Evolutionary conservation across 2,329 filamentous ascomycete species (phyloP).

Genomic region (Fusarium foetens): DNA sequence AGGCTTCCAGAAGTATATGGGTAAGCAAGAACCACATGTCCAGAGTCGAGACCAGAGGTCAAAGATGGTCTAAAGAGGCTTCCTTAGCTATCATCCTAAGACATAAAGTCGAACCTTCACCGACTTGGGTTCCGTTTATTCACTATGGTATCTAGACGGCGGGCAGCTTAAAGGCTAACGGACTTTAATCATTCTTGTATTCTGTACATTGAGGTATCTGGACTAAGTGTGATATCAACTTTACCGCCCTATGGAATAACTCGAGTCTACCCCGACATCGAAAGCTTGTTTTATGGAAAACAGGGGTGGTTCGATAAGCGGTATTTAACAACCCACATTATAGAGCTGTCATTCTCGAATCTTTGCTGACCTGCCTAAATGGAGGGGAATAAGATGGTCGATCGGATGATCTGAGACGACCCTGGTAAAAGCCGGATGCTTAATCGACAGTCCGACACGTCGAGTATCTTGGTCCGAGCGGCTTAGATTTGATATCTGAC

Average conservation of each 20-base stretch:
- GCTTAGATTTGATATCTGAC: slow-evolving; percentile 66
- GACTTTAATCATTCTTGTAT: no score
- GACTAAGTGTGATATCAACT: accelerated
- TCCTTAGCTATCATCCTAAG: not conserved
- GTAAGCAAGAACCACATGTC: accelerated
- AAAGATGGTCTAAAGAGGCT: not conserved
- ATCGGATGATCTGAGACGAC: slow-evolving; percentile 64
- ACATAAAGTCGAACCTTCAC: not conserved
- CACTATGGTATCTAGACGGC: not conserved
- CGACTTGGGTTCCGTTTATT: not conserved
- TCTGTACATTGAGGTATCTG: accelerated
- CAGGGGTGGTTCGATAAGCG: slow-evolving; percentile 52
- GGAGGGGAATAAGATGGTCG: slow-evolving; percentile 66
- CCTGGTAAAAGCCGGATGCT: slow-evolving; percentile 69
- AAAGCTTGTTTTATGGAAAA: slow-evolving; percentile 47
- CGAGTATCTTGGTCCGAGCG: slow-evolving; percentile 60
- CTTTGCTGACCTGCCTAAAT: slow-evolving; percentile 9
- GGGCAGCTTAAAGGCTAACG: accelerated
- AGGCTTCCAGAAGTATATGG: accelerated
- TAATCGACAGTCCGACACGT: slow-evolving; percentile 60
- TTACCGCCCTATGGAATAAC: slow-evolving; percentile 21
- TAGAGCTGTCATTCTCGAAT: not conserved
- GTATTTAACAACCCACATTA: slow-evolving; percentile 7
- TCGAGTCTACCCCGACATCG: slow-evolving; percentile 54
- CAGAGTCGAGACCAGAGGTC: accelerated